phyloP scores from a whole-genome alignment of 306 rosid species.

The Trifolium subterraneum region DNA sequence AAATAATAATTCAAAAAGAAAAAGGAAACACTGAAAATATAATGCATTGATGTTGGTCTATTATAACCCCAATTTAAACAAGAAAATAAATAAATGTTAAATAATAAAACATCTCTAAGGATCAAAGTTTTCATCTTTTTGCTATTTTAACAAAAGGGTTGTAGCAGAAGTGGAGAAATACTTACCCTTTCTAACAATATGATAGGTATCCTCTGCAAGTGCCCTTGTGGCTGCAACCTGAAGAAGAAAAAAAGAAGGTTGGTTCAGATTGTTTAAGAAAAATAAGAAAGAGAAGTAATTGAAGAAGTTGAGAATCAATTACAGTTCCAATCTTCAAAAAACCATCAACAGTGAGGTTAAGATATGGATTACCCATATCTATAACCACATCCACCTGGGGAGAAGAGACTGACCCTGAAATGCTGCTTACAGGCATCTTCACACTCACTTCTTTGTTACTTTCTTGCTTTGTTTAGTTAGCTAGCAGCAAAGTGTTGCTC shows the following conservation, averaged over 20 bases:
- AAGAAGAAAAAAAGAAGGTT: not conserved
- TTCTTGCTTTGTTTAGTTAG: not conserved
- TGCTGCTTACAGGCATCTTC: slow-evolving; percentile 57
- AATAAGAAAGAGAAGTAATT: not conserved
- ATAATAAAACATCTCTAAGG: not conserved
- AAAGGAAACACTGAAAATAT: not conserved
- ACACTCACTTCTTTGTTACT: slow-evolving; percentile 10
- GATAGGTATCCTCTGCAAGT: slow-evolving; percentile 78
- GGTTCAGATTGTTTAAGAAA: not conserved
- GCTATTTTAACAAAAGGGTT: not conserved
- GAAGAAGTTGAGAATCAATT: not conserved
- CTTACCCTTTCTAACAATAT: slow-evolving; percentile 59
- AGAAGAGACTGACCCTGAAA: slow-evolving; percentile 52
- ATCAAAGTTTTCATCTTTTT: slow-evolving; percentile 21
- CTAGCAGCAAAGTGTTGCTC: not conserved
- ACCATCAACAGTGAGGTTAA: slow-evolving; percentile 82
- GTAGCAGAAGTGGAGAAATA: not conserved
- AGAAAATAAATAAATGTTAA: not conserved
- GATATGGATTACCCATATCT: slow-evolving; percentile 76
- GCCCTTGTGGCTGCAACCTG: slow-evolving; percentile 84
- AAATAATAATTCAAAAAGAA: slow-evolving; percentile 4
- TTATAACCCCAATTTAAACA: not conserved
- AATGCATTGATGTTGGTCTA: not conserved
- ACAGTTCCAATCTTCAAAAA: slow-evolving; percentile 93
- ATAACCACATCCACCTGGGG: slow-evolving; percentile 71